Conservation (phyloP, 306 rosid species). For the Cicer yamashitae region DNA sequence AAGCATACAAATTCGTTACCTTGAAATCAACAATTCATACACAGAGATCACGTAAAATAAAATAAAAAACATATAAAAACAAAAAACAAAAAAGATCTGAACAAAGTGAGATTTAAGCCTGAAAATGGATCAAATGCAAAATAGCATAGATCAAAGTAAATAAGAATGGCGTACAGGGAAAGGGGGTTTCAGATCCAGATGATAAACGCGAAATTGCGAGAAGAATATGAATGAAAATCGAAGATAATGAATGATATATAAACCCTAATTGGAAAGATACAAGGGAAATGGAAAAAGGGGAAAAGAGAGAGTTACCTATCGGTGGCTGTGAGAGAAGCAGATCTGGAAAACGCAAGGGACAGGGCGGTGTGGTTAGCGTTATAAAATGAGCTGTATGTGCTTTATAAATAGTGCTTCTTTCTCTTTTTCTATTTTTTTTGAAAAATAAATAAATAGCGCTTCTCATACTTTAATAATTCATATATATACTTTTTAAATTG, state of each 20-base stretch:
- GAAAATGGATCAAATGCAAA: not conserved
- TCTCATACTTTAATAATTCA: not conserved
- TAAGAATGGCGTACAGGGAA: not conserved
- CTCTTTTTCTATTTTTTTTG: not conserved
- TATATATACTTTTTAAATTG: not conserved
- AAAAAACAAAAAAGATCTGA: conserved; percentile 34
- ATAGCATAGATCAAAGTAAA: conserved; percentile 34
- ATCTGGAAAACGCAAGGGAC: conserved; percentile 45
- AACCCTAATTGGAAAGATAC: conserved; percentile 33
- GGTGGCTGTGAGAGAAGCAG: conserved; percentile 45
- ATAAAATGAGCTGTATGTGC: not conserved
- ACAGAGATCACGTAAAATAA: not conserved
- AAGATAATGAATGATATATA: not conserved
- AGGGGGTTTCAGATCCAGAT: conserved; percentile 24
- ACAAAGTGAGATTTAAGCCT: not conserved
- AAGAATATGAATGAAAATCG: not conserved
- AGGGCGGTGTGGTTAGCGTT: not conserved
- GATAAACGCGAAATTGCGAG: not conserved
- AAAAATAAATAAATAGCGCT: too few relatives aligned
- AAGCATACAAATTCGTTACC: not conserved
- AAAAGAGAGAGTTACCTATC: conserved; percentile 41
- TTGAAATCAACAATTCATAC: not conserved
- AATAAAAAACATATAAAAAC: not conserved
- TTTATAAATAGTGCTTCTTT: conserved; percentile 41
- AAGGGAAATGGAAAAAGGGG: not conserved